phyloP scores from a whole-genome alignment of 441 rosid species.

The Theobroma grandiflorum region DNA sequence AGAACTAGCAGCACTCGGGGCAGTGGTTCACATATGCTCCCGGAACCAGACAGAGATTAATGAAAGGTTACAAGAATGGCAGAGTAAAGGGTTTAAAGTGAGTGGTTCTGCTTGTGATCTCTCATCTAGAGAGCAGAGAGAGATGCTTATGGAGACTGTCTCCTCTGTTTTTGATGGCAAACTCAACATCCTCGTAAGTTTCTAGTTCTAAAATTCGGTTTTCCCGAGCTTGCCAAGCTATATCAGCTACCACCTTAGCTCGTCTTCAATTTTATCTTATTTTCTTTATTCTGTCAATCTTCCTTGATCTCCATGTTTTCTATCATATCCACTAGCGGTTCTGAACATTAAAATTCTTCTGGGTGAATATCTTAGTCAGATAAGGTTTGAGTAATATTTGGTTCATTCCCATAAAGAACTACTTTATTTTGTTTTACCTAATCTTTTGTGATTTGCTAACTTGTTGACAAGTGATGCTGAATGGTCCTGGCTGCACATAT shows the following conservation, averaged over 20 bases:
- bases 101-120: constrained; percentile 47
- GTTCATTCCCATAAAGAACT: not conserved
- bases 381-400: not conserved
- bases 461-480: not conserved
- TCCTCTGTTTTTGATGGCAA: constrained; percentile 44
- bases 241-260: too few species aligned
- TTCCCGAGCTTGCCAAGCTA: not conserved
- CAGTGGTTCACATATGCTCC: constrained; percentile 43
- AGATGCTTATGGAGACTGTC: constrained; percentile 39
- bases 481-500: not conserved
- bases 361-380: not conserved
- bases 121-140: constrained; percentile 29
- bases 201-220: not conserved
- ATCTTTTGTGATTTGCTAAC: not conserved
- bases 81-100: constrained; percentile 38
- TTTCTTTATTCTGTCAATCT: too few species aligned
- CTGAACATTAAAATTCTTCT: not conserved
- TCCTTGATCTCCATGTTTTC: not conserved
- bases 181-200: constrained; percentile 49
- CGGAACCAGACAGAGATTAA: constrained; percentile 39
- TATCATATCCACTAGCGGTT: not conserved
- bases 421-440: not conserved
- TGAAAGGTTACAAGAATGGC: constrained; percentile 40
- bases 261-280: too few species aligned
- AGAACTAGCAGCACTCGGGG: constrained; percentile 46